phyloP scores from a whole-genome alignment of 805 yeast species.

The Lachancea fermentati region DNA sequence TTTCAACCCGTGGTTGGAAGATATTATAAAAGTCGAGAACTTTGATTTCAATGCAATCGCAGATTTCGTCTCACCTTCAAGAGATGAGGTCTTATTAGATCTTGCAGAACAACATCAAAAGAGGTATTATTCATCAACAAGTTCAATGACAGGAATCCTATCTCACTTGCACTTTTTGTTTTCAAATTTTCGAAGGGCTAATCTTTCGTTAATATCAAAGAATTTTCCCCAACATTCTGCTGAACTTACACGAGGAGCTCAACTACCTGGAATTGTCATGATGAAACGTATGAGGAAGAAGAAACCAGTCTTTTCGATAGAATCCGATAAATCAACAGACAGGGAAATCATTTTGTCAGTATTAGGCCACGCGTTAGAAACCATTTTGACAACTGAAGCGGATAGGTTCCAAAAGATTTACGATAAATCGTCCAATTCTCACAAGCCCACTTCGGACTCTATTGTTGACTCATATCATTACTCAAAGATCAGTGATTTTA shows the following conservation, averaged over 20 bases:
- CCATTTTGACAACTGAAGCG: slow-evolving; percentile 58
- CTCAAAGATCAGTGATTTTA: slow-evolving; percentile 57
- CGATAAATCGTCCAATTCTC: slow-evolving; percentile 12
- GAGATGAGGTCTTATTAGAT: slow-evolving; percentile 48
- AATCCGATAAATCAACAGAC: slow-evolving; percentile 62
- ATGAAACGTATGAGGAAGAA: slow-evolving; percentile 42
- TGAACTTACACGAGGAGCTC: slow-evolving; percentile 41
- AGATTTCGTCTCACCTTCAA: slow-evolving; percentile 59
- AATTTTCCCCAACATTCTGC: slow-evolving; percentile 36
- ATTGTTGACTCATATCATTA: slow-evolving; percentile 57
- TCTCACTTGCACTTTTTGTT: slow-evolving; percentile 70
- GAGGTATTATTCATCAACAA: slow-evolving; percentile 70
- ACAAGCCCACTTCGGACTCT: slow-evolving; percentile 9
- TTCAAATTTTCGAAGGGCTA: slow-evolving; percentile 54
- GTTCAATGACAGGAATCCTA: slow-evolving; percentile 75
- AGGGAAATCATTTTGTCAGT: slow-evolving; percentile 62
- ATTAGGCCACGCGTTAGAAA: slow-evolving; percentile 77
- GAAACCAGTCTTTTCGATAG: slow-evolving; percentile 54
- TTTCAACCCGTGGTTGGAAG: slow-evolving; percentile 54
- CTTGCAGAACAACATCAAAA: slow-evolving; percentile 36
- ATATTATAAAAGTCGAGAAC: slow-evolving; percentile 57
- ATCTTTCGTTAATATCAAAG: slow-evolving; percentile 40
- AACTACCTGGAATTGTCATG: slow-evolving; percentile 51
- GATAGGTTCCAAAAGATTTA: slow-evolving; percentile 43
- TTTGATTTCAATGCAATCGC: slow-evolving; percentile 49